phyloP scores from a whole-genome alignment of 192 early-diverging fungal species.

The Podila epicladia region DNA sequence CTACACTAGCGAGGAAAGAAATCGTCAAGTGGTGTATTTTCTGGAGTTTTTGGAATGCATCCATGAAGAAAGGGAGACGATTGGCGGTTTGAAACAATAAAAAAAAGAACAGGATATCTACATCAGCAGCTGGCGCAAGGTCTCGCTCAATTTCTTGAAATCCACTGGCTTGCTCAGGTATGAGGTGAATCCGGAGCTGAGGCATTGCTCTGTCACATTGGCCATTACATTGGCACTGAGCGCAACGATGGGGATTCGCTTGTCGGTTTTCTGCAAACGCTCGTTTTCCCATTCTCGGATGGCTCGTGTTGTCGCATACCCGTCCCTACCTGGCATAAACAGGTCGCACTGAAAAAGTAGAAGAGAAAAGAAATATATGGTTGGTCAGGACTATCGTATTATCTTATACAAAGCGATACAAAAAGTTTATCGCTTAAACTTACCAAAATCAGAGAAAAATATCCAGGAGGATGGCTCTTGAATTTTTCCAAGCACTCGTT shows the following conservation, averaged over 20 bases:
- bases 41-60: no score
- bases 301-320: conserved; percentile 61
- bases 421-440: conserved; percentile 1
- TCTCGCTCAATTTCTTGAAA: conserved; percentile 58
- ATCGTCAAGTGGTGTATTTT: no score
- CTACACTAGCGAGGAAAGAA: no score
- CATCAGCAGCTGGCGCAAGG: conserved; percentile 42
- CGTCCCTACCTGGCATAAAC: conserved; percentile 71
- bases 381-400: not conserved
- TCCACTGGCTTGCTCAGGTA: conserved; percentile 68
- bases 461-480: conserved; percentile 44
- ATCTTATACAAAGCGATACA: conserved; percentile 1
- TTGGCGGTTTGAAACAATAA: not conserved
- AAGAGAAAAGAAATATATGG: not conserved
- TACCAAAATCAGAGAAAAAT: conserved; percentile 62
- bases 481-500: conserved; percentile 59
- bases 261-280: conserved; percentile 23
- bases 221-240: conserved; percentile 69
- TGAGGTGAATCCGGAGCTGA: conserved; percentile 58
- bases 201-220: conserved; percentile 58
- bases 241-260: conserved; percentile 63
- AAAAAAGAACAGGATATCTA: not conserved
- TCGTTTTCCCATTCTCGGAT: conserved; percentile 61
- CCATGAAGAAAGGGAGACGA: no score
- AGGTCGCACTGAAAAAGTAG: conserved; percentile 54